Conservation (phyloP, 257 asterid genomes). For the Gardenia jasminoides region DNA sequence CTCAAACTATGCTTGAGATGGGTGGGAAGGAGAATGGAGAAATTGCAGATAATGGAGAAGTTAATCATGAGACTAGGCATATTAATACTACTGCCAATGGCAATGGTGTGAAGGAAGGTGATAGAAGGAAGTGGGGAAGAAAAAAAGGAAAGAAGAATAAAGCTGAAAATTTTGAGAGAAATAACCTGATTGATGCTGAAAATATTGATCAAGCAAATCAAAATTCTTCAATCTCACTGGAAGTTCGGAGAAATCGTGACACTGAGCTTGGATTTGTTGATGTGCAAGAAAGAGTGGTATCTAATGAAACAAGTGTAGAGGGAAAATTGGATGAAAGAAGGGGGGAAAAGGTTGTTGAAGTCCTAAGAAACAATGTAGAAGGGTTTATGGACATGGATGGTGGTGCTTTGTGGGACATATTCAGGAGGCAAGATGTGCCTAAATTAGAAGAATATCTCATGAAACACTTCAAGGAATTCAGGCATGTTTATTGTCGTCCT, state of each 20-base stretch:
- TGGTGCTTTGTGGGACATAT: slow-evolving; percentile 96
- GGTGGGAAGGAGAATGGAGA: not conserved
- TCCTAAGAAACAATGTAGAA: slow-evolving; percentile 10
- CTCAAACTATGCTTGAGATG: not conserved
- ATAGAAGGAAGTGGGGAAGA: not conserved
- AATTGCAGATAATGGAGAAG: not conserved
- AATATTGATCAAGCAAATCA: not conserved
- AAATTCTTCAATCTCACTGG: not conserved
- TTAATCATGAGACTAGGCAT: not conserved
- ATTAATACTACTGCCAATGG: not conserved
- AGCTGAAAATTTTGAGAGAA: not conserved
- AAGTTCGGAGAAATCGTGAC: not conserved
- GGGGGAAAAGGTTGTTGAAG: not conserved
- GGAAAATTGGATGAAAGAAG: slow-evolving; percentile 9
- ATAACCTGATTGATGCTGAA: not conserved
- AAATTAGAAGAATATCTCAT: slow-evolving; percentile 56
- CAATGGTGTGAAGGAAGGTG: not conserved
- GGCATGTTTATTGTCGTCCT: slow-evolving; percentile 44
- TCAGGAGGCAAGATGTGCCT: slow-evolving; percentile 81
- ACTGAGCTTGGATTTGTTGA: not conserved
- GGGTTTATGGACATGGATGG: slow-evolving; percentile 34
- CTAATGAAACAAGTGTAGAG: slow-evolving; percentile 1
- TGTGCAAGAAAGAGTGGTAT: not conserved
- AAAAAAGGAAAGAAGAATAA: not conserved
- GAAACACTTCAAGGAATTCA: slow-evolving; percentile 41